These are phyloP conservation scores for Cunninghamia lanceolata DNA, from an alignment of 75 land plant species.

Conservation along the genomic window DNA sequence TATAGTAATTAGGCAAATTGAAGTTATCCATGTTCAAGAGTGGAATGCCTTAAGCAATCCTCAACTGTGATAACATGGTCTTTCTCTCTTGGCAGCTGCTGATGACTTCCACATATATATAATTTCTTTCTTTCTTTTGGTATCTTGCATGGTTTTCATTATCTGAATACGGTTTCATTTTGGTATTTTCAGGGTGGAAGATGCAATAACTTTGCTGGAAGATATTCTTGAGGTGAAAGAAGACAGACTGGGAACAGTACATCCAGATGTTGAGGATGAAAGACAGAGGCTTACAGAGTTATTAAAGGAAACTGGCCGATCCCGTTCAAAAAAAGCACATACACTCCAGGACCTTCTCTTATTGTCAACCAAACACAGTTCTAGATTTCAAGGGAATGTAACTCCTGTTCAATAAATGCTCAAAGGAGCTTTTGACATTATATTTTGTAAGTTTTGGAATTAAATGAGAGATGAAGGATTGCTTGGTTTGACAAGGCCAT, in stretches of 20 bases:
- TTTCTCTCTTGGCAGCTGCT: not conserved
- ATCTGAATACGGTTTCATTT: not conserved
- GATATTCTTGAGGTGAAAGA: slow-evolving; percentile 39
- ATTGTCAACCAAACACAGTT: slow-evolving; percentile 10
- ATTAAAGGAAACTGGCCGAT: slow-evolving; percentile 40
- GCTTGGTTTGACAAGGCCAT: not conserved
- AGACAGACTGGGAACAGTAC: slow-evolving; percentile 44
- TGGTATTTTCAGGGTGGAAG: slow-evolving; percentile 26
- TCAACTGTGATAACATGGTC: not conserved
- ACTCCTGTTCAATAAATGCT: slow-evolving; percentile 6
- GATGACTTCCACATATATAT: not conserved
- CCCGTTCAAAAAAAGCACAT: slow-evolving; percentile 21
- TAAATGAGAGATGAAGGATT: not conserved
- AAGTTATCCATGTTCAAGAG: not conserved
- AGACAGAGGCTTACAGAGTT: slow-evolving; percentile 28
- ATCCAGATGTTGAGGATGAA: slow-evolving; percentile 45
- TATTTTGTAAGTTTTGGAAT: not conserved
- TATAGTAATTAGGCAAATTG: not conserved
- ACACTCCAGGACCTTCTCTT: slow-evolving; percentile 37
- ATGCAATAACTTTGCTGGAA: slow-evolving; percentile 46
- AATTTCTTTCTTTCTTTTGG: not conserved
- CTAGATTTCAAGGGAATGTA: slow-evolving; percentile 1
- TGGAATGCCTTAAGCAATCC: not conserved
- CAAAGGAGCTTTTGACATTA: not conserved
- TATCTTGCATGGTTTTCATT: not conserved